Conservation (phyloP, 257 asterid species). For the Plantago major region DNA sequence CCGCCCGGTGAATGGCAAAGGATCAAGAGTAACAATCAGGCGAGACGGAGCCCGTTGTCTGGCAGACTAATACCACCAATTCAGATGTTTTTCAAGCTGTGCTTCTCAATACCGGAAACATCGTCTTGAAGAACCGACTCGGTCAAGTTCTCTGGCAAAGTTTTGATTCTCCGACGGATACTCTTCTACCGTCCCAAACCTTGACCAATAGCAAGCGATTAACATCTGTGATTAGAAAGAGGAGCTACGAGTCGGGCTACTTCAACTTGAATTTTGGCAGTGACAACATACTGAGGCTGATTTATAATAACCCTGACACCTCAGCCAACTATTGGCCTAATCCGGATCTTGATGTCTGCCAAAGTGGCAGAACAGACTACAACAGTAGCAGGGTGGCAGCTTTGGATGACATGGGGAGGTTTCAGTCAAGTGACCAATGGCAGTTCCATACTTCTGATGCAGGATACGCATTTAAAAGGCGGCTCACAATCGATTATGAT, state of each 20-base stretch:
- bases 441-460: slow-evolving; percentile 41
- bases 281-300: slow-evolving; percentile 48
- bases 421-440: slow-evolving; percentile 47
- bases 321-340: slow-evolving; percentile 62
- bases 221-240: slow-evolving; percentile 36
- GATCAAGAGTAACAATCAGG: slow-evolving; percentile 28
- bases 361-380: slow-evolving; percentile 48
- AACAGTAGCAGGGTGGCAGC: slow-evolving; percentile 54
- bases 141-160: slow-evolving; percentile 55
- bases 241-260: slow-evolving; percentile 42
- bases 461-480: slow-evolving; percentile 47
- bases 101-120: slow-evolving; percentile 50
- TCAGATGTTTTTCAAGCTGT: slow-evolving; percentile 28
- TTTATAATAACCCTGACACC: slow-evolving; percentile 52
- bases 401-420: slow-evolving; percentile 44
- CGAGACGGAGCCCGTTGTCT: slow-evolving; percentile 34
- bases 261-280: slow-evolving; percentile 51
- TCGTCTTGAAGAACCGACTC: slow-evolving; percentile 31
- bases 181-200: slow-evolving; percentile 47
- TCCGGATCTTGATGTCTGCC: slow-evolving; percentile 24
- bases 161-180: slow-evolving; percentile 54
- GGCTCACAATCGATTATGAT: slow-evolving; percentile 54
- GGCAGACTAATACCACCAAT: slow-evolving; percentile 41
- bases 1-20: no score
- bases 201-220: slow-evolving; percentile 49